Conservation (phyloP, 2,329 filamentous ascomycete genomes). For the Fusarium devonianum region DNA sequence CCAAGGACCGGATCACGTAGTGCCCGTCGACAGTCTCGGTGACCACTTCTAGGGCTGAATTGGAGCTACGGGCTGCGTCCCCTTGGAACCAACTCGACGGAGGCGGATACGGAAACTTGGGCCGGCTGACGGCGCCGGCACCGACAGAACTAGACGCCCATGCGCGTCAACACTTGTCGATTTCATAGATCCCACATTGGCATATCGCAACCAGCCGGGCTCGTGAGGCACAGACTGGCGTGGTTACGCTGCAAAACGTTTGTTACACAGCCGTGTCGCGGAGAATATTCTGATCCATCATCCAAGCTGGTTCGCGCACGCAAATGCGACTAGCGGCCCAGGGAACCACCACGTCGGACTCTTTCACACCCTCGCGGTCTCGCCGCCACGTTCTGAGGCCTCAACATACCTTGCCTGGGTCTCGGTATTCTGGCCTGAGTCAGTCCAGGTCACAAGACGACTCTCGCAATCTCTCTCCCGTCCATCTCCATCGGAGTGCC, state of each 20-base stretch:
- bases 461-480: slow-evolving; percentile 39
- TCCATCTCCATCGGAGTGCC: slow-evolving; percentile 23
- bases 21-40: slow-evolving; percentile 30
- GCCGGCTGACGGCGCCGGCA: slow-evolving; percentile 35
- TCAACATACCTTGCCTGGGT: slow-evolving; percentile 35
- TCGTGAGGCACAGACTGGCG: slow-evolving; percentile 36
- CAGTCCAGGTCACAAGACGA: slow-evolving; percentile 42
- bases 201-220: slow-evolving; percentile 29
- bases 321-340: slow-evolving; percentile 42
- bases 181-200: slow-evolving; percentile 33
- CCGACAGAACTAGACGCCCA: slow-evolving; percentile 30
- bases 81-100: slow-evolving; percentile 28
- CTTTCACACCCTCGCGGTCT: slow-evolving; percentile 42
- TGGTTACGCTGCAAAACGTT: slow-evolving; percentile 39
- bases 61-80: slow-evolving; percentile 28
- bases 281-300: slow-evolving; percentile 44
- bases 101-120: slow-evolving; percentile 32
- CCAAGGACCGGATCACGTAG: slow-evolving; percentile 35
- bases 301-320: slow-evolving; percentile 43
- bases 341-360: slow-evolving; percentile 44
- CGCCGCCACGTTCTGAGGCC: slow-evolving; percentile 40
- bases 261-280: slow-evolving; percentile 42
- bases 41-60: slow-evolving; percentile 42
- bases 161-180: slow-evolving; percentile 40
- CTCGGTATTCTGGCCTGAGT: slow-evolving; percentile 37